Evolutionary conservation across 768 basidiomycete species (phyloP), one percentile per base, ranked within the genome.

Genomic region (Phaffia tasmanica): DNA sequence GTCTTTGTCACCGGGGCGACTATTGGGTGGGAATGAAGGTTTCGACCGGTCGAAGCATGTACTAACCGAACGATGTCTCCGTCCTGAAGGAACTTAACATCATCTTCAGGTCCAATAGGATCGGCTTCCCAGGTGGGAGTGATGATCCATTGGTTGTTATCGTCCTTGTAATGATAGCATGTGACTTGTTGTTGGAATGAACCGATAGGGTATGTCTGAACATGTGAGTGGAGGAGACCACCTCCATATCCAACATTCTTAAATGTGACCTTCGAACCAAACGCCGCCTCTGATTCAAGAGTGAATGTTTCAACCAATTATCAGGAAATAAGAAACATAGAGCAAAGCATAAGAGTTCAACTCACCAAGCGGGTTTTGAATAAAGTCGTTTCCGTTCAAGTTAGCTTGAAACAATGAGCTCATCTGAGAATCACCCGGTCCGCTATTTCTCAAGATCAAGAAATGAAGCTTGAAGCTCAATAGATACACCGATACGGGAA

Each of bases 191-290:
- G 95, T 74, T 98, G 95, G 65, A 79, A 79, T 0, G 92, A 95
- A 16, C 94, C 95, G 25, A 85, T 81, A 0, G 95, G 95, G 75
- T 85, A 95, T 0, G 89, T 86, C 73, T 97, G 94, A n/a, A 91
- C 83, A 75, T 99, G 95, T 4, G 94, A 98, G 75, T 99, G 95
- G 3, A 99, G 80, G 4, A 99, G 81, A 30, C 95, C 95, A 60
- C 95, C 95, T 19, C 94, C 95, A 81, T 88, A 99, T 15, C 92
- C 95, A 82, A 95, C 88, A 76, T 95, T 98, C 76, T 98, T 98
- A 27, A 99, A 78, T 0, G 94, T 93, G 64, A 98, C 71, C 74
- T 85, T 89, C 25, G 92, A 95, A 21, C 94, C 94, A 70, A 82
- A 85, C 0, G 91, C 92, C 70, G 95, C 78, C 71, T 98, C 94